Evolutionary conservation across 345 rosid species (phyloP).

Genomic region (Murraya koenigii): DNA sequence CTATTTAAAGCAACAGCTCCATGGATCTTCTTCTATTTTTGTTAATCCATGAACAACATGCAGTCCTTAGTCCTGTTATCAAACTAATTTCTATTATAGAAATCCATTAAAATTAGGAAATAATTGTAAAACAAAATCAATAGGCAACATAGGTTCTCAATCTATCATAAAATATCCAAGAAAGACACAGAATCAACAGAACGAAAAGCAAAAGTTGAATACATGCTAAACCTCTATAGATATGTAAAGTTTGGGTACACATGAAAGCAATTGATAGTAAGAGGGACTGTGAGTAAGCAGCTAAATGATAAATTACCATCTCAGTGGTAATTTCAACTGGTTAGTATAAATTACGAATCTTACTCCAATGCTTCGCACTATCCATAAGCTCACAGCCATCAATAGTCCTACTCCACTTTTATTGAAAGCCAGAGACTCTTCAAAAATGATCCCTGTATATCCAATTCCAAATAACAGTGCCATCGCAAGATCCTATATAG

Average conservation of each 20-base stretch:
- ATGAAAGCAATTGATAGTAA: neutral
- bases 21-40: neutral
- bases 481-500: conserved; percentile 91
- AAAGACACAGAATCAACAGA: neutral
- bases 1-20: neutral
- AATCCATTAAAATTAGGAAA: neutral
- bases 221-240: neutral
- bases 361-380: conserved; percentile 84
- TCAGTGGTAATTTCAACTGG: neutral
- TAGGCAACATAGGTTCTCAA: neutral
- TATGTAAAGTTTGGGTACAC: neutral
- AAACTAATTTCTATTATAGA: neutral
- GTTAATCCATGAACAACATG: neutral
- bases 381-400: conserved; percentile 99
- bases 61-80: neutral
- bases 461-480: conserved; percentile 82
- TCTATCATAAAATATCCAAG: neutral
- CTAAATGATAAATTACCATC: neutral
- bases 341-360: conserved; percentile 20
- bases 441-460: conserved; percentile 86
- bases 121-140: neutral
- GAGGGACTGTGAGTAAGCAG: neutral
- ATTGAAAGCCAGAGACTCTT: conserved; percentile 90
- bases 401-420: conserved; percentile 92
- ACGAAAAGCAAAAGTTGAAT: neutral